These are phyloP conservation scores for Pisolithus albus DNA, from an alignment of 768 basidiomycete species.

Conservation along the genomic window DNA sequence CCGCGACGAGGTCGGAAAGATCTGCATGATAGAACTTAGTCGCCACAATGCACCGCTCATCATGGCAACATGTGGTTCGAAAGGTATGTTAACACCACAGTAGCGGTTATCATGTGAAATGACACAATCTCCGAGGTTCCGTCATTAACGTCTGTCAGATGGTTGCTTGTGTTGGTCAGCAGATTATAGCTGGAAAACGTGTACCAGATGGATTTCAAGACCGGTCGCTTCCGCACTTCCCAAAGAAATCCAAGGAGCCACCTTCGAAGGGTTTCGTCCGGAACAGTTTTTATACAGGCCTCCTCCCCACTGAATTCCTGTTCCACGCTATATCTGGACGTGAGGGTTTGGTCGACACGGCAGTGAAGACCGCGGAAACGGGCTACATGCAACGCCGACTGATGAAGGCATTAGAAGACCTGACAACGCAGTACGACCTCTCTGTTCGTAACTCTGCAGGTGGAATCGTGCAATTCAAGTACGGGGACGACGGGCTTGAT, in stretches of 20 bases:
- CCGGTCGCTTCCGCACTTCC: conserved; percentile 97
- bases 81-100: conserved; percentile 49
- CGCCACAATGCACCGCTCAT: conserved; percentile 94
- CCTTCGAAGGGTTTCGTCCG: conserved; percentile 98
- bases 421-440: conserved; percentile 92
- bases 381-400: conserved; percentile 99
- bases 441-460: conserved; percentile 93
- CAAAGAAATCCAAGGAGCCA: conserved; percentile 92
- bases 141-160: conserved; percentile 99
- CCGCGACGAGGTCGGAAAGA: conserved; percentile 91
- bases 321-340: conserved; percentile 99
- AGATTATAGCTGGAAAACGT: conserved; percentile 97
- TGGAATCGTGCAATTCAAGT: conserved; percentile 93
- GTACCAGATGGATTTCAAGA: conserved; percentile 99
- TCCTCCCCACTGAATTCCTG: conserved; percentile 90
- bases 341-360: conserved; percentile 98
- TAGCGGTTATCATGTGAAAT: background rate
- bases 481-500: conserved; percentile 96
- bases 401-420: conserved; percentile 98
- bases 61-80: conserved; percentile 99
- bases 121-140: conserved; percentile 54
- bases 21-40: conserved; percentile 98
- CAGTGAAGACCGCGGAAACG: conserved; percentile 99
- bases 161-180: conserved; percentile 99
- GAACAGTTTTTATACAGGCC: conserved; percentile 92